Conservation (phyloP, 345 rosid species). For the Reutealis trisperma region DNA sequence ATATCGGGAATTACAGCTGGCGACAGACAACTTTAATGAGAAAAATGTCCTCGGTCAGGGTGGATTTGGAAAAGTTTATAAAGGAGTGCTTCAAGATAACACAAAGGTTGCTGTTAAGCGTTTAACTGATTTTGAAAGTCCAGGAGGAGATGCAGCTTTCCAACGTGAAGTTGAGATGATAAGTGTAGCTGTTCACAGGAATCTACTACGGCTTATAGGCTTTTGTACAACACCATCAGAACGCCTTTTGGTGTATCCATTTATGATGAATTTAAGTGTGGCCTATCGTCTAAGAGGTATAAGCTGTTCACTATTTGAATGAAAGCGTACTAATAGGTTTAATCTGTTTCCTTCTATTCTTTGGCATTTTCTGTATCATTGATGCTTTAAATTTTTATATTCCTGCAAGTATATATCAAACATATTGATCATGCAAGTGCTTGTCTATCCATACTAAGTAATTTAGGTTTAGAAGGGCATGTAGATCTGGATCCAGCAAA, state of each 20-base stretch:
- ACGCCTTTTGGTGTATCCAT: slow-evolving; percentile 90
- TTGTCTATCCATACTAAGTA: background rate
- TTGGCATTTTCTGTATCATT: background rate
- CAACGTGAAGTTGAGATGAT: slow-evolving; percentile 98
- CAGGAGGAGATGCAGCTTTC: slow-evolving; percentile 93
- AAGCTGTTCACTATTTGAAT: background rate
- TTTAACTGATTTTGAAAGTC: slow-evolving; percentile 86
- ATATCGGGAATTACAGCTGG: slow-evolving; percentile 90
- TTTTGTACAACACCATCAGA: slow-evolving; percentile 94
- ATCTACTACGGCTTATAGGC: slow-evolving; percentile 82
- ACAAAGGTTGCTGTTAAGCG: slow-evolving; percentile 92
- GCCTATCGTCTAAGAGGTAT: slow-evolving; percentile 90
- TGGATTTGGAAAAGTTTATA: slow-evolving; percentile 95
- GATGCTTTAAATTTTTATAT: background rate
- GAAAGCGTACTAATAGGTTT: background rate
- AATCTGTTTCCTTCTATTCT: background rate
- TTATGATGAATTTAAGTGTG: slow-evolving; percentile 90
- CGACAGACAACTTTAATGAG: slow-evolving; percentile 84
- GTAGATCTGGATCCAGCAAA: background rate
- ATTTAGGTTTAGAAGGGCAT: background rate
- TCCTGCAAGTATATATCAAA: background rate
- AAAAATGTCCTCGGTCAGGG: slow-evolving; percentile 93
- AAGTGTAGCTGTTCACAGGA: slow-evolving; percentile 93
- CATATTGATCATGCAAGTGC: background rate
- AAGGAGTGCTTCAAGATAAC: slow-evolving; percentile 76